Evolutionary conservation across 495 filamentous ascomycete species (phyloP).

Genomic region (Penicillium maclennaniae): DNA sequence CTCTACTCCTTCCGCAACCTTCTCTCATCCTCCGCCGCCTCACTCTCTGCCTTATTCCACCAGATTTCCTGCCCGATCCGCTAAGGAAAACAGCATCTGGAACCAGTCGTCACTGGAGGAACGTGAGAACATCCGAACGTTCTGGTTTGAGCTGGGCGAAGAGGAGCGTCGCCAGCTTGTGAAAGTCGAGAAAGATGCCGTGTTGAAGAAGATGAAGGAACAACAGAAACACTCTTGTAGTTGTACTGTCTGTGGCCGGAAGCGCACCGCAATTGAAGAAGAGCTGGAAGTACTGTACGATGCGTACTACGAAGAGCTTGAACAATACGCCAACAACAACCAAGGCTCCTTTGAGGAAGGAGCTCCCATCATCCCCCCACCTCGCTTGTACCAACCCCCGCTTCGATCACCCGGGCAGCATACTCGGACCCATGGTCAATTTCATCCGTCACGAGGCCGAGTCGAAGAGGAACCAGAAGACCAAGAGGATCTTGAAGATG

Average conservation of each 20-base stretch:
- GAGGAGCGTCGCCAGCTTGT: constrained; percentile 90
- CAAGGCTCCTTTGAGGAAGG: constrained; percentile 57
- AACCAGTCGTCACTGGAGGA: constrained; percentile 92
- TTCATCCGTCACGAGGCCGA: constrained; percentile 47
- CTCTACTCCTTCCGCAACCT: constrained; percentile 38
- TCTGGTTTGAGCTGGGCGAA: constrained; percentile 96
- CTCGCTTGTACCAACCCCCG: constrained; percentile 50
- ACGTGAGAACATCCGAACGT: constrained; percentile 93
- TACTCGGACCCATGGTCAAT: constrained; percentile 43
- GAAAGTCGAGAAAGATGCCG: constrained; percentile 97
- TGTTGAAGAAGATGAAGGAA: constrained; percentile 99
- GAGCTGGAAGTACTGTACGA: constrained; percentile 98
- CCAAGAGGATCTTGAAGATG: constrained; percentile 59
- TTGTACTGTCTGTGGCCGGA: constrained; percentile 94
- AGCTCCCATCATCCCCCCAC: constrained; percentile 62
- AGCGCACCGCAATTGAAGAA: constrained; percentile 96
- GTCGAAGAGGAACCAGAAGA: constrained; percentile 65
- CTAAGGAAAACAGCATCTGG: constrained; percentile 83
- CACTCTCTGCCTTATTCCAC: constrained; percentile 24
- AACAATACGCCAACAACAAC: constrained; percentile 92
- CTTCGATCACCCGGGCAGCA: constrained; percentile 42
- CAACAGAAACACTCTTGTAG: constrained; percentile 99
- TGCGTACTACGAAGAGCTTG: constrained; percentile 97
- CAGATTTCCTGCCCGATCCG: constrained; percentile 30
- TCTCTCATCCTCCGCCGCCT: constrained; percentile 41